Evolutionary conservation across 257 asterid genomes (phyloP).

Genomic region (Nicotiana tomentosiformis): DNA sequence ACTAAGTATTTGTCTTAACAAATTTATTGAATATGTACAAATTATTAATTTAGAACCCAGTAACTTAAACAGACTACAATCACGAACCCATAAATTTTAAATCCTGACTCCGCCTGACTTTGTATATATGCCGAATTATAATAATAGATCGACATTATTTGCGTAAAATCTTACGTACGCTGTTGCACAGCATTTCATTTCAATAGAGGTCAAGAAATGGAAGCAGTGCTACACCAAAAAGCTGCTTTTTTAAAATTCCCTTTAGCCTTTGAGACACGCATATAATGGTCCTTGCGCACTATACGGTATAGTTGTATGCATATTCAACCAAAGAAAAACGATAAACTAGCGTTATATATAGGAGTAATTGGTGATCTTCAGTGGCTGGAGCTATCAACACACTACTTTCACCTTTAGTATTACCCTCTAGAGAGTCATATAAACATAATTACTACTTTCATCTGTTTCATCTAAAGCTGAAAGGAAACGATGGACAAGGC

Average conservation of each 20-base stretch:
- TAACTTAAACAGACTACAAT: too few relatives aligned
- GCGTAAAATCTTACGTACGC: not conserved
- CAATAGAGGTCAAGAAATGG: too few relatives aligned
- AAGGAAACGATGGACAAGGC: not conserved
- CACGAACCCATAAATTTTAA: too few relatives aligned
- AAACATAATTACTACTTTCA: not conserved
- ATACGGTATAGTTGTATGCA: not conserved
- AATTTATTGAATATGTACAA: too few relatives aligned
- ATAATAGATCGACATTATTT: not conserved
- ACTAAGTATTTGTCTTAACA: too few relatives aligned
- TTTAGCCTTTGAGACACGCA: not conserved
- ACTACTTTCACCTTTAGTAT: not conserved
- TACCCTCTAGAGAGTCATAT: not conserved
- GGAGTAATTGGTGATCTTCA: not conserved
- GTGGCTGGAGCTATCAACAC: not conserved
- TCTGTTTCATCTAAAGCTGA: not conserved
- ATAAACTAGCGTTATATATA: not conserved
- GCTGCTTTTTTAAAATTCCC: too few relatives aligned
- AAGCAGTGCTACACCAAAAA: too few relatives aligned
- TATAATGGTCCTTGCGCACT: not conserved
- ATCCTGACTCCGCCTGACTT: too few relatives aligned
- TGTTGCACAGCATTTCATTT: not conserved
- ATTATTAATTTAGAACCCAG: too few relatives aligned
- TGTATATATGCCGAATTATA: too few relatives aligned
- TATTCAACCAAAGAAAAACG: not conserved